Evolutionary conservation across 768 basidiomycete species (phyloP).

Genomic region (Sporobolomyces pararoseus): DNA sequence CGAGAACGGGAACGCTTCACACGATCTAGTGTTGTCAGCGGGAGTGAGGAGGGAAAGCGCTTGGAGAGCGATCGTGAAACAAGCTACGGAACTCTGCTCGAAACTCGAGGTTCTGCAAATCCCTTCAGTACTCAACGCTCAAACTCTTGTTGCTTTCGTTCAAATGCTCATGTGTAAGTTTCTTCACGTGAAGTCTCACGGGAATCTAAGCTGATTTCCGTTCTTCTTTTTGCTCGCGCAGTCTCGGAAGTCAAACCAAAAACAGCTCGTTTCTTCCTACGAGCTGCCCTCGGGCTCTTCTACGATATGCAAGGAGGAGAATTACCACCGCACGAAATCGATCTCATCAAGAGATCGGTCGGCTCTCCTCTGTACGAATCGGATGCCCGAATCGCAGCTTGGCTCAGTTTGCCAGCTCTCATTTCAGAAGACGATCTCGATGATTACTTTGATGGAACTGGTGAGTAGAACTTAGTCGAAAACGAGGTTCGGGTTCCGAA

Average conservation of each 20-base stretch:
- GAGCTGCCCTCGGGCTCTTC: constrained; percentile 35
- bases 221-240: neutral
- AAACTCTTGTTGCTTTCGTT: constrained; percentile 33
- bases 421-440: constrained; percentile 38
- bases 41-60: constrained; percentile 37
- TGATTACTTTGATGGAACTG: constrained; percentile 34
- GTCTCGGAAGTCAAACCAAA: constrained; percentile 33
- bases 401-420: constrained; percentile 21
- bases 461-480: neutral
- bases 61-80: constrained; percentile 39
- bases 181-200: neutral
- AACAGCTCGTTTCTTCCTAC: constrained; percentile 38
- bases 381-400: constrained; percentile 33
- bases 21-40: constrained; percentile 30
- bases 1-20: constrained; percentile 30
- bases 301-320: constrained; percentile 34
- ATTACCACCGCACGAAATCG: constrained; percentile 5
- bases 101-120: constrained; percentile 29
- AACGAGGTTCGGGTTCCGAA: too few species aligned
- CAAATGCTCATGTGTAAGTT: constrained; percentile 40
- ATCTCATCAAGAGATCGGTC: constrained; percentile 10
- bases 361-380: constrained; percentile 35
- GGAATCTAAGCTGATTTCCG: neutral
- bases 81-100: constrained; percentile 32
- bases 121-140: constrained; percentile 22